Evolutionary conservation across 2,329 filamentous ascomycete species (phyloP), one percentile per base, ranked within the genome.

Genomic region (Whalleya microplaca): DNA sequence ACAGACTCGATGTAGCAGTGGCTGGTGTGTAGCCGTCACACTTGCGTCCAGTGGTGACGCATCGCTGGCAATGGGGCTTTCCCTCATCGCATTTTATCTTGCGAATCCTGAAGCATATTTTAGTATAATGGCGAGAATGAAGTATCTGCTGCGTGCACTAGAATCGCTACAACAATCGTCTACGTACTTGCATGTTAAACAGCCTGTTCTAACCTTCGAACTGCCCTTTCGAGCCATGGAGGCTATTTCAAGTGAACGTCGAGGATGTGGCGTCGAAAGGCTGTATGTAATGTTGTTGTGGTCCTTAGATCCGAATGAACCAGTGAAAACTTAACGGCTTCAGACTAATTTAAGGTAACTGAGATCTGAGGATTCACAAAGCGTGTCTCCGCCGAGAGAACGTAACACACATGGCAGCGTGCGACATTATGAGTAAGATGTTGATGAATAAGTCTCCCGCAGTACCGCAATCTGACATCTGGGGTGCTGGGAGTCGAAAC

Each of bases 11-110:
- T 47, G 63, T 14, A 6, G 61, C 19, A n/a, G 51, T 5, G 18
- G 48, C 7, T 7, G 64, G 16, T 27, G 55, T 45, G 55, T 73
- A 73, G n/a, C 71, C 71, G n/a, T 72, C 71, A 48, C 71, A 73
- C 50, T 65, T 71, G 37, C 68, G 69, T 16, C 67, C 67, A 3
- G 68, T 71, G 32, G 55, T 64, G 5, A 58, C 59, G 51, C 67
- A 69, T 51, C 68, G 68, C 52, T 27, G 55, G 45, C 68, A 70
- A 19, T 46, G 42, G 6, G 68, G 68, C 37, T 68, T 70, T 29
- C 41, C 64, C 55, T 68, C 66, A 37, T 69, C 68, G 32, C 66
- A 70, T 56, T 68, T 70, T 21, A 70, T 59, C 45, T 70, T 70
- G 43, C 68, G 64, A 27, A 66, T 45, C 50, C 67, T 69, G 41